Base-by-base conservation (phyloP, 176 grass and related monocot species). In the Avena sativa region DNA sequence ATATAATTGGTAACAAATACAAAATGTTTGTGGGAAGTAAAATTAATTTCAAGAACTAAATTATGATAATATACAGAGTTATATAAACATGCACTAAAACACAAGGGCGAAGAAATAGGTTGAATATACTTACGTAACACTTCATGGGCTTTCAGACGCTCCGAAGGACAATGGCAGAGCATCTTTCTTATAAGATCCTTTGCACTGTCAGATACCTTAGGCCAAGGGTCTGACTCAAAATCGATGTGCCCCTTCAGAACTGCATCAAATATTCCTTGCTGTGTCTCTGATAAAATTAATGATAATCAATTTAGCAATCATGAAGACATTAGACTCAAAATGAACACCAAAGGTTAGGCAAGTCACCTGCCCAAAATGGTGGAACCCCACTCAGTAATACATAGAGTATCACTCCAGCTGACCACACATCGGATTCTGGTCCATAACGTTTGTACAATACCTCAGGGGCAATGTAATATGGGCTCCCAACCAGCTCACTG, bases 261-360 rank as follows among this genome's bases (percentile, higher is more conserved):
- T 76, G 92, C 94, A 34, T 99, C 97, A 93, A 96, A 99, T 96
- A 99, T 96, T 28, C 97, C 97, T 88, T 96, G 83, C 9, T 95
- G 93, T 55, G 84, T 88, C 60, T 95, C 93, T 95, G 83, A 32
- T 76, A 86, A 65, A 89, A 60, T 86, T 3, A 82, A 64, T 28
- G 73, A 77, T 55, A 6, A 81, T 46, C 38, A 74, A 6, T 59
- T 84, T 91, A 65, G 38, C 19, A 76, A 88, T 78, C 30, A 78
- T 20, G 86, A 78, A 84, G 17, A 68, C 15, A 82, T 2, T 77
- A 11, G 3, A 20, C 60, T 56, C 74, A 73, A 57, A 73, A 78
- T 72, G 28, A 78, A 90, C 63, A 73, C 55, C 20, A 9, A 44
- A 87, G 17, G 19, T 60, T 43, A 83, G 76, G 75, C 26, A 52